A percentile compares a stretch with the other conserved stretches of the same genome.
Conservation (phyloP, 2,329 filamentous ascomycete genomes). For the Pestalotiopsis fici region DNA sequence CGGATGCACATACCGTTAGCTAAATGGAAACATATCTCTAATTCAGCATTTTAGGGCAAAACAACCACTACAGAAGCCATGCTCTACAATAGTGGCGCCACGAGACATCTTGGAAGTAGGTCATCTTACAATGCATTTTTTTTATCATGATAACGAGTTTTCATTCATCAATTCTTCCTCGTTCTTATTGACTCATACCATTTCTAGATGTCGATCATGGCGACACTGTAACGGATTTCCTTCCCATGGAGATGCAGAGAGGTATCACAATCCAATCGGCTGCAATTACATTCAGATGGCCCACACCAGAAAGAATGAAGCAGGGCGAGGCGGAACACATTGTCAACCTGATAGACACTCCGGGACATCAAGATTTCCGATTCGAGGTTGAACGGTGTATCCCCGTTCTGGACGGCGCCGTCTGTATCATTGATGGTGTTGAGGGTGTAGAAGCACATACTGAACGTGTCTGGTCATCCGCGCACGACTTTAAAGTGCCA, state of each 20-base stretch:
- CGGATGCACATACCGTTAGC: neutral
- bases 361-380: conserved; percentile 95
- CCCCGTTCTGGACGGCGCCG: conserved; percentile 82
- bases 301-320: conserved; percentile 43
- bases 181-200: neutral
- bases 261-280: conserved; percentile 98
- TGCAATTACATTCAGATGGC: conserved; percentile 94
- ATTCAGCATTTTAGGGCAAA: conserved; percentile 64
- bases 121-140: conserved; percentile 9
- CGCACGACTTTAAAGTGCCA: conserved; percentile 82
- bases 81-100: conserved; percentile 94
- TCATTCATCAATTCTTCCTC: neutral
- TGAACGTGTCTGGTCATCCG: conserved; percentile 93
- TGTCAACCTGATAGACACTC: conserved; percentile 93
- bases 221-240: conserved; percentile 95
- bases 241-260: conserved; percentile 86
- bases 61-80: conserved; percentile 98
- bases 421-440: conserved; percentile 91
- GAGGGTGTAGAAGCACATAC: conserved; percentile 96
- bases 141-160: conserved; percentile 9
- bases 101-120: conserved; percentile 75
- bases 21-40: neutral
- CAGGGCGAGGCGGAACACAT: conserved; percentile 37
- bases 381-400: conserved; percentile 94
- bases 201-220: conserved; percentile 84